Evolutionary conservation across 2,329 filamentous ascomycete species (phyloP).

Genomic region (Penicillium sp.): DNA sequence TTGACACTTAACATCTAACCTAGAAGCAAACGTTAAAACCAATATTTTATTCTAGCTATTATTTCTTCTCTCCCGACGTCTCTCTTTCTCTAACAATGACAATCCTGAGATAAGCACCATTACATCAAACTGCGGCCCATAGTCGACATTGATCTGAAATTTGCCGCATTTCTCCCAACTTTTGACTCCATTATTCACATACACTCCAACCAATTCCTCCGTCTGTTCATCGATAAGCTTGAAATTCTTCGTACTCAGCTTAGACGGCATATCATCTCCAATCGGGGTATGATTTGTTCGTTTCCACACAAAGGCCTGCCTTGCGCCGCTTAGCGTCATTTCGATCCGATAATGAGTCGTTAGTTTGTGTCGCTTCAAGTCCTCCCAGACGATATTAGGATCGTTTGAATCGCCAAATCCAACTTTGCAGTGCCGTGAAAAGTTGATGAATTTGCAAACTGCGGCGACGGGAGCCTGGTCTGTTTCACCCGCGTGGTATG

Average conservation of each 20-base stretch:
- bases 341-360: constrained; percentile 1
- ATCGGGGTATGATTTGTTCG: background rate
- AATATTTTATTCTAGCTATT: no score
- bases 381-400: constrained; percentile 1
- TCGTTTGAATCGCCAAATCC: background rate
- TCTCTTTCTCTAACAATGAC: background rate
- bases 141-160: constrained; percentile 19
- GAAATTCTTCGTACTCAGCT: background rate
- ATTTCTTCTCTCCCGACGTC: background rate
- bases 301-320: background rate
- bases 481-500: constrained; percentile 9
- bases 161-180: constrained; percentile 9
- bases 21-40: no score
- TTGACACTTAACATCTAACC: no score
- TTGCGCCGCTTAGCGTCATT: background rate
- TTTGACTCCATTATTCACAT: constrained; percentile 7
- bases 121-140: constrained; percentile 1
- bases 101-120: background rate
- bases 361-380: background rate
- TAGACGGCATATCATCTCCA: background rate
- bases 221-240: background rate
- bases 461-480: constrained; percentile 5
- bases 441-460: constrained; percentile 9
- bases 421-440: constrained; percentile 10
- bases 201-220: constrained; percentile 1